Conservation (phyloP, 2,329 filamentous ascomycete genomes). For the Lachnellula suecica region DNA sequence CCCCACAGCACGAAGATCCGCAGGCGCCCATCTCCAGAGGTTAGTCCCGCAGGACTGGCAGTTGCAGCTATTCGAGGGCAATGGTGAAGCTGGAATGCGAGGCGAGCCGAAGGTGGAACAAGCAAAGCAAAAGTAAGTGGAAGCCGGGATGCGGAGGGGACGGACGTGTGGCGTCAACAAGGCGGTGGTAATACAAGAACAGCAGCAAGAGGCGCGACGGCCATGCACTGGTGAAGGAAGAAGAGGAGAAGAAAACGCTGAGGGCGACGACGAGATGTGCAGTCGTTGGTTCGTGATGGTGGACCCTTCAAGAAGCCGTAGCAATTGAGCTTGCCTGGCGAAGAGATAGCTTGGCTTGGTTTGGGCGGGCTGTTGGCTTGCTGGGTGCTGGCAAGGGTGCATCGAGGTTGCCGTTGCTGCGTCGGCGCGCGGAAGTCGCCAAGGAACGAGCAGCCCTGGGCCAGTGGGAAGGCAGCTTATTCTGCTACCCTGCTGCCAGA, state of each 20-base stretch:
- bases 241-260: constrained; percentile 1
- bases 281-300: neutral
- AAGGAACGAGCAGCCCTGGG: constrained; percentile 1
- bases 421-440: constrained; percentile 7
- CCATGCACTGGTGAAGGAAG: constrained; percentile 8
- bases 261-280: neutral
- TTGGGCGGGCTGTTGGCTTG: too few species aligned
- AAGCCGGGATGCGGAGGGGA: constrained; percentile 11
- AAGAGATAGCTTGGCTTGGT: neutral
- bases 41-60: constrained; percentile 30
- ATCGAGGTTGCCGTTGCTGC: too few species aligned
- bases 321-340: constrained; percentile 15
- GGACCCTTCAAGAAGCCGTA: neutral
- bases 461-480: neutral
- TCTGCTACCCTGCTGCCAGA: neutral
- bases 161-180: constrained; percentile 9
- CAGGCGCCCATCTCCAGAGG: constrained; percentile 56
- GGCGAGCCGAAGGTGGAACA: constrained; percentile 22
- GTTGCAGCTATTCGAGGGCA: constrained; percentile 21
- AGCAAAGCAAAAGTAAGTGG: constrained; percentile 16
- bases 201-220: constrained; percentile 7
- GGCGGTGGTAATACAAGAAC: constrained; percentile 12
- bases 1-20: constrained; percentile 62
- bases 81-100: constrained; percentile 26
- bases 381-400: too few species aligned